These are phyloP conservation scores for Lentithecium fluviatile DNA, from an alignment of 495 filamentous ascomycete genomes.

Conservation along the genomic window DNA sequence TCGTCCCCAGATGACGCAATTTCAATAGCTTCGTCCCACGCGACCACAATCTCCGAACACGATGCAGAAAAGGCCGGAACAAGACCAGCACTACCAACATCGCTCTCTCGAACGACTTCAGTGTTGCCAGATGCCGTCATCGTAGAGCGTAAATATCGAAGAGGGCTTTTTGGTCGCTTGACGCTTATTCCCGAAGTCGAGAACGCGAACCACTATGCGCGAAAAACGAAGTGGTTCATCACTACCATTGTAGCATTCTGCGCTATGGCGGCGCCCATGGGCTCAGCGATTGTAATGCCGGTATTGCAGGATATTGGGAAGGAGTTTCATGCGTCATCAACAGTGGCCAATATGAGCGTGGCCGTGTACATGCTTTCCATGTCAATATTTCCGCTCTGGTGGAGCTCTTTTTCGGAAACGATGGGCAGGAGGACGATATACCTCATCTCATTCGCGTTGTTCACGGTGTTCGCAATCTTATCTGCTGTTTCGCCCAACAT, in stretches of 20 bases:
- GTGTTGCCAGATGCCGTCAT: slow-evolving; percentile 42
- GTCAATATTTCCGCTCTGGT: slow-evolving; percentile 92
- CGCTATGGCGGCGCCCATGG: slow-evolving; percentile 76
- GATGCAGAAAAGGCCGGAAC: background rate
- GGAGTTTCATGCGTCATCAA: slow-evolving; percentile 64
- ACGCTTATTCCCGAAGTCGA: slow-evolving; percentile 81
- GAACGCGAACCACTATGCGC: slow-evolving; percentile 68
- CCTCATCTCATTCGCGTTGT: slow-evolving; percentile 75
- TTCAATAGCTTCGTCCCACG: slow-evolving; percentile 20
- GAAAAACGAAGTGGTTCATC: slow-evolving; percentile 78
- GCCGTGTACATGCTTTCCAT: slow-evolving; percentile 88
- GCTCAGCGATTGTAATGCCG: slow-evolving; percentile 80
- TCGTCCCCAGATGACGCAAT: slow-evolving; percentile 25
- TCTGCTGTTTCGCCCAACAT: slow-evolving; percentile 74
- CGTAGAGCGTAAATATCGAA: slow-evolving; percentile 65
- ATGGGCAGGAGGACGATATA: slow-evolving; percentile 84
- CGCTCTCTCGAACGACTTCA: slow-evolving; percentile 24
- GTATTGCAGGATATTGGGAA: slow-evolving; percentile 66
- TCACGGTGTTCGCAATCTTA: slow-evolving; percentile 72
- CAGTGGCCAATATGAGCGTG: slow-evolving; percentile 77
- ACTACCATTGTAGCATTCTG: slow-evolving; percentile 76
- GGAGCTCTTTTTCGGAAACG: slow-evolving; percentile 81
- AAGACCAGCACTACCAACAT: slow-evolving; percentile 4
- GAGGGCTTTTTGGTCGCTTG: slow-evolving; percentile 73
- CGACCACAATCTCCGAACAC: slow-evolving; percentile 24